Evolutionary conservation across 441 rosid genomes (phyloP).

Genomic region (Biscutella laevigata): DNA sequence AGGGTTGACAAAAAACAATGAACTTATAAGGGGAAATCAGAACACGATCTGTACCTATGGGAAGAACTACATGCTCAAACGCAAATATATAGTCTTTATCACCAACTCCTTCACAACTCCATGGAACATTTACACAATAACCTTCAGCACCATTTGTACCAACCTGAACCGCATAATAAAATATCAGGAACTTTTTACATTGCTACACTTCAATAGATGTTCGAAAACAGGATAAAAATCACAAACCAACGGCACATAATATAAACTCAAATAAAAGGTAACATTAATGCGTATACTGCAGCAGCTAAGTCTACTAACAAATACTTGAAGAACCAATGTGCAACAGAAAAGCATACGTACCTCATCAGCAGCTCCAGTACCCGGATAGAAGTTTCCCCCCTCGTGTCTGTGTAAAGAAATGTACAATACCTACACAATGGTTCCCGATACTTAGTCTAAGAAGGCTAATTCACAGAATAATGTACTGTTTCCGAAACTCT

Average conservation of each 20-base stretch:
- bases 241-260: too few species aligned
- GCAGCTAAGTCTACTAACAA: neutral
- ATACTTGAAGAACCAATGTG: conserved; percentile 1
- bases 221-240: neutral
- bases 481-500: neutral
- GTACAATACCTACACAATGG: conserved; percentile 60
- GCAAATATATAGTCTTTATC: conserved; percentile 89
- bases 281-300: too few species aligned
- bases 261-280: too few species aligned
- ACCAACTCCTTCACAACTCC: conserved; percentile 91
- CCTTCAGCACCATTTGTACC: conserved; percentile 90
- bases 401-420: conserved; percentile 89
- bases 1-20: too few species aligned
- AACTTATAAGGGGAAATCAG: neutral
- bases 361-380: conserved; percentile 89
- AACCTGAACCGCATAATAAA: conserved; percentile 37
- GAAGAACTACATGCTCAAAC: conserved; percentile 78
- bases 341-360: conserved; percentile 26
- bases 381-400: conserved; percentile 84
- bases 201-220: neutral
- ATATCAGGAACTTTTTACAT: conserved; percentile 6
- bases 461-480: neutral
- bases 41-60: conserved; percentile 65
- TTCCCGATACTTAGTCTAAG: neutral
- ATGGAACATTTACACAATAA: conserved; percentile 84